Evolutionary conservation across 768 basidiomycete genomes (phyloP), one percentile per base, ranked within the genome.

Genomic region (Suillus ampliporus): DNA sequence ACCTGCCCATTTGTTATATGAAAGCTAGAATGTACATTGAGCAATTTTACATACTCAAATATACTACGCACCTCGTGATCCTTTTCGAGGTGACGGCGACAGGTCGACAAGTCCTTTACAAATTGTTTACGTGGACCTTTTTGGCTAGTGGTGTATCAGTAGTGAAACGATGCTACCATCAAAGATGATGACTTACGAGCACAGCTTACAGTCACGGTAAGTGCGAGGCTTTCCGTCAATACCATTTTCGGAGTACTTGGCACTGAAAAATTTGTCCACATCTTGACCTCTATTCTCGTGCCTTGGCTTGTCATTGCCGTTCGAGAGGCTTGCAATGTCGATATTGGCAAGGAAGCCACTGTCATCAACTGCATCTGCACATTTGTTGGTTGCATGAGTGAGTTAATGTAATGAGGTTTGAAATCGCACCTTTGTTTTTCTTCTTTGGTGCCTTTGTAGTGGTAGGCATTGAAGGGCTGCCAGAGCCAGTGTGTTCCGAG

Each of bases 1-100:
- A 8, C 44, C n/a, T 28, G 17, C 21, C 68, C 68, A 69, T 43
- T 68, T 68, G 0, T 54, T 62, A 56, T 79, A 77, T 23, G 28
- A 23, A 15, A 37, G 57, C 69, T 71, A 38, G n/a, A n/a, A n/a
- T n/a, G n/a, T n/a, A n/a, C n/a, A n/a, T n/a, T n/a, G n/a, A n/a
- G n/a, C n/a, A n/a, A n/a, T n/a, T n/a, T n/a, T n/a, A n/a, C n/a
- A n/a, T n/a, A n/a, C n/a, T n/a, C n/a, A n/a, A n/a, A n/a, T n/a
- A n/a, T n/a, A n/a, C n/a, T n/a, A 46, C 21, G 13, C 13, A 47
- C 46, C 46, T 47, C 1, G 2, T 47, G 46, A 5, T 46, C 44
- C 3, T 46, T 46, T 46, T 46, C 21, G 13, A 23, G 44, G 44
- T 46, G 44, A 0, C 1, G 5, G 5, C 3, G 21, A 5, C 44